phyloP scores from a whole-genome alignment of 495 filamentous ascomycete genomes.

The Parathielavia appendiculata region DNA sequence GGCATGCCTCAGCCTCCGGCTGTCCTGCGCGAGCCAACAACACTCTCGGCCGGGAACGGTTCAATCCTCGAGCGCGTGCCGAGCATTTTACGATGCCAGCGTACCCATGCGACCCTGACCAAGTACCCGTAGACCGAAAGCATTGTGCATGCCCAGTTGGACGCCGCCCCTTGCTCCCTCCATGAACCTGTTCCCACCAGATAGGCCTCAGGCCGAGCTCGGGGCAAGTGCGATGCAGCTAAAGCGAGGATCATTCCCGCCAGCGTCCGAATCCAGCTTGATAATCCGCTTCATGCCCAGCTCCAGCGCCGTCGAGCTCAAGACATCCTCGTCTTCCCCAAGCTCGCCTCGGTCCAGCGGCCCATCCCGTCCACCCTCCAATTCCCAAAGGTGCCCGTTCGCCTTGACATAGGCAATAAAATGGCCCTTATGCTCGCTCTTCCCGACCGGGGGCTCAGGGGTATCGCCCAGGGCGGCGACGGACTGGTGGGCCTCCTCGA shows the following conservation, averaged over 20 bases:
- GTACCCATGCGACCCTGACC: too few species aligned
- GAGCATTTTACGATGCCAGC: too few species aligned
- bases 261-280: constrained; percentile 41
- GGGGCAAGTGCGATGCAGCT: constrained; percentile 51
- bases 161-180: too few species aligned
- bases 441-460: constrained; percentile 45
- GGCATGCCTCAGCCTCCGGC: background rate
- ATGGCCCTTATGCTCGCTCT: constrained; percentile 49
- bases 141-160: too few species aligned
- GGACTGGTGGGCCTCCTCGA: constrained; percentile 65
- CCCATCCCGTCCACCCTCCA: constrained; percentile 68
- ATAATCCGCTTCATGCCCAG: constrained; percentile 55
- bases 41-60: background rate
- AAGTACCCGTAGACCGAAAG: too few species aligned
- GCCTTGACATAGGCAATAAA: constrained; percentile 73
- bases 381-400: constrained; percentile 70
- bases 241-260: constrained; percentile 46
- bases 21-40: background rate
- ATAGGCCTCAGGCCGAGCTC: constrained; percentile 3
- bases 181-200: too few species aligned
- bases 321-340: constrained; percentile 59
- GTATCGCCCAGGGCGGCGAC: constrained; percentile 66
- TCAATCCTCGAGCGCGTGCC: background rate
- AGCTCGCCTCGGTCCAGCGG: constrained; percentile 66
- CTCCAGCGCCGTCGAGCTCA: constrained; percentile 60